Evolutionary conservation across 1,139 yeast genomes (phyloP).

Genomic region (Scheffersomyces cryptocercus): DNA sequence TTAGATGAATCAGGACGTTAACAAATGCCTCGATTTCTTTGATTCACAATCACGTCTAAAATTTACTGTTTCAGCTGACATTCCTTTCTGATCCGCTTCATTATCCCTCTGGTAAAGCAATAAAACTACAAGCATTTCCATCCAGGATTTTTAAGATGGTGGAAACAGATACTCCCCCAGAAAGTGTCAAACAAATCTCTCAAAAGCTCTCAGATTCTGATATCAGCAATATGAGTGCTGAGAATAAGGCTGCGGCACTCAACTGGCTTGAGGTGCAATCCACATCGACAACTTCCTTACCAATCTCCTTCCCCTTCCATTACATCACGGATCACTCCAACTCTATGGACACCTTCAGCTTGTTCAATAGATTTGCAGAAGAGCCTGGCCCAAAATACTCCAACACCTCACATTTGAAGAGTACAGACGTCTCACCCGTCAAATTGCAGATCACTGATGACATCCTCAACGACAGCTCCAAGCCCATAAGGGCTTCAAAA

Average conservation of each 20-base stretch:
- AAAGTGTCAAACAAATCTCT: no score
- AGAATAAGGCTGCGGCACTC: constrained; percentile 11
- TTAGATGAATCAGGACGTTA: no score
- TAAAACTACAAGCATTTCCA: no score
- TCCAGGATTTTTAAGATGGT: no score
- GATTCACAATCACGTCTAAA: no score
- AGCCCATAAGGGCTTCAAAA: not conserved
- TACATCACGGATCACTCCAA: constrained; percentile 27
- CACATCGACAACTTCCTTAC: constrained; percentile 31
- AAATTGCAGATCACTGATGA: constrained; percentile 4
- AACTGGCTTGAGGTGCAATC: constrained; percentile 33
- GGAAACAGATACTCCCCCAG: no score
- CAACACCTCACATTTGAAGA: constrained; percentile 23
- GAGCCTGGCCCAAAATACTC: constrained; percentile 22
- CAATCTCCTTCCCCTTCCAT: constrained; percentile 37
- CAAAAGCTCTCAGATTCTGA: constrained; percentile 6
- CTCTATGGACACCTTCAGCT: constrained; percentile 35
- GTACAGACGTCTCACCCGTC: constrained; percentile 8
- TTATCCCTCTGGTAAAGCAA: no score
- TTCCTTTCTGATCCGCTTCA: no score
- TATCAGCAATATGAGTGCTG: constrained; percentile 2
- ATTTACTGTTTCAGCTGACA: no score
- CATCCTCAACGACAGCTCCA: not conserved
- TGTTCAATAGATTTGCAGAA: constrained; percentile 18
- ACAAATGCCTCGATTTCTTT: no score